These are phyloP conservation scores for Corymbia citriodora DNA, from an alignment of 441 rosid genomes.

Conservation along the genomic window DNA sequence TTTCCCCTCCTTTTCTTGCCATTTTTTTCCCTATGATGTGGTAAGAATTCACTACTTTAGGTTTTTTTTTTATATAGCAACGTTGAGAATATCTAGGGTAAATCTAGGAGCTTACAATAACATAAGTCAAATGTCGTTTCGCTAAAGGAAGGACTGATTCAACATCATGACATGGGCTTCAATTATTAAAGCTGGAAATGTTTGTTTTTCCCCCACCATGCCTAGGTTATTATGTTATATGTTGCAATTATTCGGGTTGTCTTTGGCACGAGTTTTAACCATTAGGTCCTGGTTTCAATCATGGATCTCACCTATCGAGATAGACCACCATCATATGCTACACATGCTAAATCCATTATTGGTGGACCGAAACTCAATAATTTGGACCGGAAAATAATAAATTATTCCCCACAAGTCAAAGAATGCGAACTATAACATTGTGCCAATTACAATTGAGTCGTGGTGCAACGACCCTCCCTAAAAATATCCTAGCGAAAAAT, in stretches of 20 bases:
- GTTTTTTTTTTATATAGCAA: neutral
- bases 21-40: neutral
- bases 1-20: neutral
- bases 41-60: neutral
- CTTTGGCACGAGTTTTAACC: neutral
- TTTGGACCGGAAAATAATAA: neutral
- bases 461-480: neutral
- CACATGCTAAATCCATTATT: neutral
- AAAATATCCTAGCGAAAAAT: neutral
- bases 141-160: neutral
- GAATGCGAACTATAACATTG: neutral
- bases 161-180: neutral
- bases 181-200: neutral
- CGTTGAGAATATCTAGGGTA: neutral
- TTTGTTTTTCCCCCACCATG: neutral
- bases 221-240: neutral
- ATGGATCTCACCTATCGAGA: neutral
- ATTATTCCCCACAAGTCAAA: neutral
- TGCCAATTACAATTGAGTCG: neutral
- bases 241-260: neutral
- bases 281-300: neutral
- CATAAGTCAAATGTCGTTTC: neutral
- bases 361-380: neutral
- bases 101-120: neutral
- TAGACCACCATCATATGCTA: neutral